Conservation (phyloP, 1,284 basidiomycete genomes). For the Mycena sp. region DNA sequence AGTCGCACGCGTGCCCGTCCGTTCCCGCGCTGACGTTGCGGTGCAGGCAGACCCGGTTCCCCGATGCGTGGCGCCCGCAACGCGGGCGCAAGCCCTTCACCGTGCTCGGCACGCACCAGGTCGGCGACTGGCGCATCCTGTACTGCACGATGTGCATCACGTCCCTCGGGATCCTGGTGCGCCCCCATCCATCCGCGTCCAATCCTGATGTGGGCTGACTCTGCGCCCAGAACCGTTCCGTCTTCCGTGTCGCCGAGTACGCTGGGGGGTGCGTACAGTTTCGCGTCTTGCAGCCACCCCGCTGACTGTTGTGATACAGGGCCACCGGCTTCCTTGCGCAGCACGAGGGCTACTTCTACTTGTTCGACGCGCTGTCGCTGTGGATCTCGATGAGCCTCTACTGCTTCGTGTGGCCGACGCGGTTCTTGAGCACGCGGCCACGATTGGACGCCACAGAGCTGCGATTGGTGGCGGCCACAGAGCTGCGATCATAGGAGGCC, state of each 20-base stretch:
- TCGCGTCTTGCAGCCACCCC: background rate
- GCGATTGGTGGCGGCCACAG: too few species aligned
- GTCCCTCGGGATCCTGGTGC: background rate
- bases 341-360: slow-evolving; percentile 20
- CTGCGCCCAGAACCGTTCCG: background rate
- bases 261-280: background rate
- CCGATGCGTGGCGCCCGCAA: background rate
- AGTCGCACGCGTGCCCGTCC: background rate
- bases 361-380: slow-evolving; percentile 14
- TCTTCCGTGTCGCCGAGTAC: slow-evolving; percentile 12
- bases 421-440: too few species aligned
- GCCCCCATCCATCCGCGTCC: background rate
- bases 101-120: background rate
- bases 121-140: slow-evolving; percentile 1
- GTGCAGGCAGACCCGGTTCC: background rate
- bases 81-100: background rate
- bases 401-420: slow-evolving; percentile 13
- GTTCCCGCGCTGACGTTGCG: background rate
- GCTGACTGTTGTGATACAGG: background rate
- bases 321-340: background rate
- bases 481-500: too few species aligned
- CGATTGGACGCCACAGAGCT: too few species aligned
- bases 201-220: background rate
- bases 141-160: slow-evolving; percentile 1
- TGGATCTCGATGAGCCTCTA: slow-evolving; percentile 16